Evolutionary conservation across 2,329 filamentous ascomycete genomes (phyloP), one percentile per base, ranked within the genome.

Genomic region (Apiospora hydei): DNA sequence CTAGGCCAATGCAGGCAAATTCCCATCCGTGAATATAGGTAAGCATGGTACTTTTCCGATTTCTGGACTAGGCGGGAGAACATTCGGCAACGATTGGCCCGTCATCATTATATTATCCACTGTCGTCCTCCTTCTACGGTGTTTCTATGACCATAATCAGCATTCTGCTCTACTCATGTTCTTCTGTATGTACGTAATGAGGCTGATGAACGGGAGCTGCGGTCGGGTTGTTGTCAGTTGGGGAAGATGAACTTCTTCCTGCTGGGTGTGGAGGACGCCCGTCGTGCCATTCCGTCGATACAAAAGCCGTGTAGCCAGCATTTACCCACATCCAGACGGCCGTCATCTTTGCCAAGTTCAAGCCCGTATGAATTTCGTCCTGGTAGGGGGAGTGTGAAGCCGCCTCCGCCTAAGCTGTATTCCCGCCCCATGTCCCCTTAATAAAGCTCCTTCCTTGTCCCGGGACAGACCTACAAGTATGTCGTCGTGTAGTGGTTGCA

Each of bases 1-100:
- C 6, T 41, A 64, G 57, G 57, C 34, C 34, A 64, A 64, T 64
- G 18, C 57, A 21, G 34, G 57, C 34, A 64, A 41, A 41, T 64
- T 64, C 7, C 34, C n/a, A n/a, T 14, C 34, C 13, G 41, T 41
- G 8, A 41, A 64, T 10, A 41, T 64, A 41, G n/a, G 57, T 64
- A 41, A 41, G 57, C 57, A 41, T n/a, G 57, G 57, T 41, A 41
- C 57, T 64, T 64, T 64, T 64, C 57, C 53, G 47, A 61, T 6
- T 38, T n/a, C 11, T 61, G 30, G 30, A n/a, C 46, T 49, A 49
- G 46, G 21, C 46, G 30, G 30, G 30, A 30, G 30, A 38, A 21
- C 53, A 30, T n/a, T 2, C 38, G 6, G 53, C 8, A 61, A 61
- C 53, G 16, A 61, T 61, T 61, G 53, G 53, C 16, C 38, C 53